Base-by-base conservation (phyloP, 2,329 filamentous ascomycete genomes). In the Blastomyces percursus region DNA sequence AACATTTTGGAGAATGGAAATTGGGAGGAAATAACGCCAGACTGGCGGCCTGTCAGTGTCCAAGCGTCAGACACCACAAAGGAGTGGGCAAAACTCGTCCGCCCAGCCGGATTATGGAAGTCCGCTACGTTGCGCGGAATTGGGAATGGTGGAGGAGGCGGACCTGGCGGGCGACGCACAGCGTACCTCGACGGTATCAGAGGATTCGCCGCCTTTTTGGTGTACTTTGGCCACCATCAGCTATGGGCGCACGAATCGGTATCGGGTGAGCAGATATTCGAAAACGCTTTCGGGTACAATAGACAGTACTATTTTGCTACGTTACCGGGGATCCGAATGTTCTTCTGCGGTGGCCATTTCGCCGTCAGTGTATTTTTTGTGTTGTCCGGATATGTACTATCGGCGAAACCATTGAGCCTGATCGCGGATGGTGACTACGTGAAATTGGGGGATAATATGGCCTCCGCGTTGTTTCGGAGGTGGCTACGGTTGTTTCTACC, bases 191-290 rank as follows among this genome's bases (percentile, higher is more conserved):
- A 70, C 62, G 69, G 68, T 24, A 60, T 70, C 44, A 60, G 69
- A 63, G 69, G 69, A 12, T 60, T 69, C 56, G 69, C 69, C 12
- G 68, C 69, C 19, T 62, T 71, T 21, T 42, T 64, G n/a, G 64
- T 66, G 24, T 88, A 87, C 71, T 77, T 81, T 66, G 82, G 86
- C 61, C 84, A 87, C 71, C 80, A 86, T 70, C 73, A 82, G 66
- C 71, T 84, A 5, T 86, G 83, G 83, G 79, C 78, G 54, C 85
- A 84, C 71, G 75, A 70, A 62, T 72, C 71, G 35, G 70, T 65
- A 1, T 68, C 69, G 0, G 72, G 74, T 48, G 75, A 76, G 50
- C 59, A 66, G 9, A 72, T 77, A 1, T 74, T 85, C n/a, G 82
- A 85, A 67, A 80, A 80, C 54, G 78, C 78, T 16, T 66, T 44